These are phyloP conservation scores for Fusarium newnesense DNA, from an alignment of 2,329 filamentous ascomycete genomes.

Conservation along the genomic window DNA sequence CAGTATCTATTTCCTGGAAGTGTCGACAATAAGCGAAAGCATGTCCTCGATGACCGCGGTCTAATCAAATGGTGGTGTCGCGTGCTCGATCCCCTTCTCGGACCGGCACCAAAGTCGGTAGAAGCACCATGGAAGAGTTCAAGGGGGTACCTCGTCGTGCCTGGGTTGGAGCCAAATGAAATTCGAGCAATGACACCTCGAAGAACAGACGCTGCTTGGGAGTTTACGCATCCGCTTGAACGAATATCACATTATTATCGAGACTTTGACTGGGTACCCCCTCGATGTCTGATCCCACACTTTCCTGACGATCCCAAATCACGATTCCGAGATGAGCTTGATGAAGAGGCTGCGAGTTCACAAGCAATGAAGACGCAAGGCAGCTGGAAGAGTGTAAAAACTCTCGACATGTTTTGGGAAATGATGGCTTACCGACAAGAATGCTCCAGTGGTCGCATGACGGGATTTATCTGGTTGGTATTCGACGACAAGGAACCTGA, in stretches of 20 bases:
- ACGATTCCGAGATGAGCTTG: conserved; percentile 86
- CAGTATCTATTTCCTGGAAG: conserved; percentile 97
- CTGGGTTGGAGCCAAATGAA: conserved; percentile 85
- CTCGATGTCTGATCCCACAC: conserved; percentile 85
- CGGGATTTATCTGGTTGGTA: conserved; percentile 95
- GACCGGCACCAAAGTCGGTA: conserved; percentile 52
- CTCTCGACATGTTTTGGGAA: conserved; percentile 95
- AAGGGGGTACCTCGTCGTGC: conserved; percentile 87
- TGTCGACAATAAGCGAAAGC: conserved; percentile 84
- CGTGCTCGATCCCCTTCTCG: conserved; percentile 81
- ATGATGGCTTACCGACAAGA: conserved; percentile 98
- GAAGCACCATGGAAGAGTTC: conserved; percentile 55
- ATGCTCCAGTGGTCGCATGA: conserved; percentile 89
- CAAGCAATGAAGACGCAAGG: conserved; percentile 66
- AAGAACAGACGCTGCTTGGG: conserved; percentile 62
- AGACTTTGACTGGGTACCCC: conserved; percentile 71
- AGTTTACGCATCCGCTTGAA: conserved; percentile 77
- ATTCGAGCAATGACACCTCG: conserved; percentile 81
- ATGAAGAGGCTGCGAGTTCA: conserved; percentile 78
- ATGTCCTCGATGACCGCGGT: conserved; percentile 89
- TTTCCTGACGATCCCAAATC: conserved; percentile 97
- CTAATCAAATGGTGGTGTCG: conserved; percentile 97
- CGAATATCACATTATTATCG: conserved; percentile 70
- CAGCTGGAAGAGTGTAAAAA: conserved; percentile 84
- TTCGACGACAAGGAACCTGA: conserved; percentile 67